Evolutionary conservation across 2,329 filamentous ascomycete species (phyloP).

Genomic region (Pseudogymnoascus sp.): DNA sequence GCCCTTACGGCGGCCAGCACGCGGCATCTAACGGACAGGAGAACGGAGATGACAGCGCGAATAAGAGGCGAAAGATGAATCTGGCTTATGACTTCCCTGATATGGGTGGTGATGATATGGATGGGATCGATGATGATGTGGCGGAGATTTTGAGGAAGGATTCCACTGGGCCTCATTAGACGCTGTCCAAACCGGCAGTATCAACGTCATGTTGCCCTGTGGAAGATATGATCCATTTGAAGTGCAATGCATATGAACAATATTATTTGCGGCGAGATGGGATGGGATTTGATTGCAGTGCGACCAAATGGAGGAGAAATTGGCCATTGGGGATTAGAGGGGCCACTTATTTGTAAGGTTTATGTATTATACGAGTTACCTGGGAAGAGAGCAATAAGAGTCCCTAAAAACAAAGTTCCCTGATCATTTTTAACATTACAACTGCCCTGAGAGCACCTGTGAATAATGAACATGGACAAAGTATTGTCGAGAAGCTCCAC

Average conservation of each 20-base stretch:
- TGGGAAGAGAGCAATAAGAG: neutral
- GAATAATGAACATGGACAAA: neutral
- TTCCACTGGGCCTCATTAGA: slow-evolving; percentile 3
- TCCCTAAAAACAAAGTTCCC: neutral
- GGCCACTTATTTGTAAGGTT: neutral
- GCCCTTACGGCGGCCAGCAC: slow-evolving; percentile 26
- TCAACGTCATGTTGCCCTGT: neutral
- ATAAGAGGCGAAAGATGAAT: slow-evolving; percentile 43
- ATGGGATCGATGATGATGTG: slow-evolving; percentile 54
- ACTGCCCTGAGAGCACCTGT: neutral
- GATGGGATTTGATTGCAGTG: neutral
- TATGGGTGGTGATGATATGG: slow-evolving; percentile 43
- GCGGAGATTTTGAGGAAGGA: slow-evolving; percentile 49
- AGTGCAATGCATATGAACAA: neutral
- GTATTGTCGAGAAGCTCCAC: neutral
- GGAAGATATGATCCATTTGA: neutral
- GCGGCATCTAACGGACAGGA: slow-evolving; percentile 18
- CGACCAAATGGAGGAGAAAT: neutral
- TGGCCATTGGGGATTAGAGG: neutral
- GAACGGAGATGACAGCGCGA: slow-evolving; percentile 27
- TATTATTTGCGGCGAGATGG: neutral
- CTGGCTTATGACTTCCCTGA: slow-evolving; percentile 40
- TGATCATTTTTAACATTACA: neutral
- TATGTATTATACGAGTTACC: neutral
- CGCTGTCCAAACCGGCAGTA: neutral